Conservation (phyloP, 805 yeast species). For the Metschnikowia lachancei region DNA sequence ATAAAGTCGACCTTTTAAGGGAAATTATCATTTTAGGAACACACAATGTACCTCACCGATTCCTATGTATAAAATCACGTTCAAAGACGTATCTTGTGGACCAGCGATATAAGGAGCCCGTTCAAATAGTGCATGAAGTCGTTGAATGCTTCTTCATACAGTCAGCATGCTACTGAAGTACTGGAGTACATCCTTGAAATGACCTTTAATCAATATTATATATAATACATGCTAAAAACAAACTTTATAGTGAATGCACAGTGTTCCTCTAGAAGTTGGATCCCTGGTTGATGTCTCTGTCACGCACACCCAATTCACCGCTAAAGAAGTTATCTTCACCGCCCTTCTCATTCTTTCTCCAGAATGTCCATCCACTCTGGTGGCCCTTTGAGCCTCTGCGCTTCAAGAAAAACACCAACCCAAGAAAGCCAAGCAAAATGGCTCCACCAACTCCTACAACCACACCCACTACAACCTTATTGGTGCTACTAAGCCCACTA, state of each 20-base stretch:
- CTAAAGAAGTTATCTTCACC: constrained; percentile 38
- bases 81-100: too few relatives aligned
- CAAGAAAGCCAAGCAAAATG: constrained; percentile 35
- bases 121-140: too few relatives aligned
- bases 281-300: constrained; percentile 47
- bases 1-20: too few relatives aligned
- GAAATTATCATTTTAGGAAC: too few relatives aligned
- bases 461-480: constrained; percentile 45
- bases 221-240: neutral
- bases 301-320: constrained; percentile 48
- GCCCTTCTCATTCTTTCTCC: constrained; percentile 46
- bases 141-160: too few relatives aligned
- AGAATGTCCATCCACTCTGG: constrained; percentile 43
- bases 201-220: neutral
- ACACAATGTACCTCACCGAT: too few relatives aligned
- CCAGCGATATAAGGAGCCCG: too few relatives aligned
- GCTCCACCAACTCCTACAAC: constrained; percentile 49
- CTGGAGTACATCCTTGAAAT: too few relatives aligned
- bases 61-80: too few relatives aligned
- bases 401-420: constrained; percentile 34
- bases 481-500: constrained; percentile 42
- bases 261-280: constrained; percentile 34
- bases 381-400: constrained; percentile 30
- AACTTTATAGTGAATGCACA: neutral
- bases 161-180: too few relatives aligned